A percentile compares a stretch with the other conserved stretches of the same genome.
phyloP scores from a whole-genome alignment of 2,329 filamentous ascomycete genomes.

The Phaeosphaeriaceae sp. region DNA sequence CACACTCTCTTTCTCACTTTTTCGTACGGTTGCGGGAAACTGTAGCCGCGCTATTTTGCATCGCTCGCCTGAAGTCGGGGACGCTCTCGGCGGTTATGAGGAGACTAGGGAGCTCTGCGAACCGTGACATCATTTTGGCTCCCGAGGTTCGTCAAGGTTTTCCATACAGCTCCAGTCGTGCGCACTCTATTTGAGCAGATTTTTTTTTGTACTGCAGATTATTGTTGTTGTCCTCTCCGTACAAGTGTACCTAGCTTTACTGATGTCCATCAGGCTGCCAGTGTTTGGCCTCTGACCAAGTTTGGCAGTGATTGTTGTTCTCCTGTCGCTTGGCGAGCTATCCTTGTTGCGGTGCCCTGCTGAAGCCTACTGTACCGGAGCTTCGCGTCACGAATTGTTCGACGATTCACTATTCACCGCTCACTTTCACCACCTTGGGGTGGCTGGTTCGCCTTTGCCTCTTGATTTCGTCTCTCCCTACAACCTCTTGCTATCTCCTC shows the following conservation, averaged over 20 bases:
- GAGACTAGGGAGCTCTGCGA: constrained; percentile 3
- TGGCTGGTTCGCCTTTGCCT: constrained; percentile 27
- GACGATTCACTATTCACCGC: constrained; percentile 21
- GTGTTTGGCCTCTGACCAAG: constrained; percentile 13
- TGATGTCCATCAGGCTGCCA: constrained; percentile 6
- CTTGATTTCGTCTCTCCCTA: constrained; percentile 10
- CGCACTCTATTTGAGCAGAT: constrained; percentile 1
- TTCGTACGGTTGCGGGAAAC: background rate
- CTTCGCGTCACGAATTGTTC: constrained; percentile 42
- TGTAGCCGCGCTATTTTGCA: background rate
- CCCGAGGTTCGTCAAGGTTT: constrained; percentile 32
- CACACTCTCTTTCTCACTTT: background rate
- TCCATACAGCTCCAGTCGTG: constrained; percentile 5
- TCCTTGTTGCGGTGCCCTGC: constrained; percentile 3
- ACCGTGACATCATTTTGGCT: constrained; percentile 34
- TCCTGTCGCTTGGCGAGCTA: constrained; percentile 15
- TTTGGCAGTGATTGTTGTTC: constrained; percentile 6
- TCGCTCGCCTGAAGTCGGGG: constrained; percentile 5
- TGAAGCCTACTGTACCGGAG: constrained; percentile 16
- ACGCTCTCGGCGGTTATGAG: constrained; percentile 3
- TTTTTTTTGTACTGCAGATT: background rate
- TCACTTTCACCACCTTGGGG: constrained; percentile 32
- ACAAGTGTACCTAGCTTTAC: constrained; percentile 10
- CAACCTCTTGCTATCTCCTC: constrained; percentile 19
- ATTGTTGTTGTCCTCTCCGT: too few species aligned